Percentiles rank a stretch among this genome's conserved stretches.
phyloP scores from a whole-genome alignment of 2,329 filamentous ascomycete species.

The Claviceps purpurea region DNA sequence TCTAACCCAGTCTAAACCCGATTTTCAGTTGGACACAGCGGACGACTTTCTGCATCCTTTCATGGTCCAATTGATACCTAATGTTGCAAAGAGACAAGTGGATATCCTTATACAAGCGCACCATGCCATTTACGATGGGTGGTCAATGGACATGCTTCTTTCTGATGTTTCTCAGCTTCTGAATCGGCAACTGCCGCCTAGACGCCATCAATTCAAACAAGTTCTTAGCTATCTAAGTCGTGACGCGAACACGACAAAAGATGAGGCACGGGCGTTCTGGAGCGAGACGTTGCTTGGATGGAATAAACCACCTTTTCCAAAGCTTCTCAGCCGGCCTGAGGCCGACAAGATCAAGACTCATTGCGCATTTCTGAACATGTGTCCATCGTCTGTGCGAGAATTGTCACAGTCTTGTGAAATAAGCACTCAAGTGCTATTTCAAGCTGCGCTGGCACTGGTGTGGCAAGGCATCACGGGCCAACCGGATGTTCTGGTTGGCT shows the following conservation, averaged over 20 bases:
- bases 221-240: conserved; percentile 38
- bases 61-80: conserved; percentile 37
- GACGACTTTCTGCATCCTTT: conserved; percentile 43
- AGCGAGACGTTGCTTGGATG: conserved; percentile 46
- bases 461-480: conserved; percentile 51
- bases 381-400: conserved; percentile 13
- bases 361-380: conserved; percentile 7
- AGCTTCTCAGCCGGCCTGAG: conserved; percentile 17
- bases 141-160: conserved; percentile 68
- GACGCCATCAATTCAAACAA: conserved; percentile 45
- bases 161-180: conserved; percentile 42
- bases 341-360: conserved; percentile 6
- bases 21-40: conserved; percentile 25
- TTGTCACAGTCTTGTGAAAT: conserved; percentile 29
- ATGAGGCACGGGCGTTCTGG: conserved; percentile 52
- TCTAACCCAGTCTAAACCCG: conserved; percentile 20
- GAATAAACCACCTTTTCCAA: conserved; percentile 42
- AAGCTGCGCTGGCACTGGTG: conserved; percentile 55
- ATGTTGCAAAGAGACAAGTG: conserved; percentile 9
- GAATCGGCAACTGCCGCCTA: conserved; percentile 24
- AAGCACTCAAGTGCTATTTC: conserved; percentile 60
- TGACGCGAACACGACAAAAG: conserved; percentile 15
- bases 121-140: conserved; percentile 85
- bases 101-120: conserved; percentile 48
- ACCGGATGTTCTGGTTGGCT: conserved; percentile 59